Conservation (phyloP, 257 asterid species). For the Phtheirospermum japonicum region DNA sequence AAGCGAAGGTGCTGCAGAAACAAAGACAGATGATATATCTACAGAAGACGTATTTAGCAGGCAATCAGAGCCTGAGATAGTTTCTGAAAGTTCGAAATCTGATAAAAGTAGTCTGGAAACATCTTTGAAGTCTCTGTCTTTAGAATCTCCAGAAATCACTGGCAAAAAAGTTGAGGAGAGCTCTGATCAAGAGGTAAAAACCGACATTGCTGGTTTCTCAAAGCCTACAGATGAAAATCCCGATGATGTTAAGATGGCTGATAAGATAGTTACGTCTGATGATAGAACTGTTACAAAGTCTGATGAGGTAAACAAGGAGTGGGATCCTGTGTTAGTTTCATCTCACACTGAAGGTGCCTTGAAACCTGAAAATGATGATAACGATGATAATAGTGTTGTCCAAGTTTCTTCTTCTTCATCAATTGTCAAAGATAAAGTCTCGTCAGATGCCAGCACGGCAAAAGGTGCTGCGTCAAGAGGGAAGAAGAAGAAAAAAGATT, state of each 20-base stretch:
- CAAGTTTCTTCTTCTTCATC: conserved; percentile 34
- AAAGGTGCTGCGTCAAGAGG: conserved; percentile 40
- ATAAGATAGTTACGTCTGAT: conserved; percentile 32
- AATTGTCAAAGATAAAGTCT: conserved; percentile 47
- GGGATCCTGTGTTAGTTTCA: conserved; percentile 30
- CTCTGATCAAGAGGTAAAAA: conserved; percentile 26
- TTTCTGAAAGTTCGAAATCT: conserved; percentile 28
- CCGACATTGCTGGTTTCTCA: conserved; percentile 20
- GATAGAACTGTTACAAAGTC: conserved; percentile 25
- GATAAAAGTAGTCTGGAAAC: conserved; percentile 28
- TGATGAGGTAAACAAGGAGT: conserved; percentile 29
- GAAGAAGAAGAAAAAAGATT: conserved; percentile 50
- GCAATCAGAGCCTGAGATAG: conserved; percentile 32
- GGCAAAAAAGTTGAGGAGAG: conserved; percentile 28
- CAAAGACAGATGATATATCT: conserved; percentile 26
- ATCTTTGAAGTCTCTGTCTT: conserved; percentile 31
- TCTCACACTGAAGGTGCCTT: conserved; percentile 36
- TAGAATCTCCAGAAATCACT: conserved; percentile 37
- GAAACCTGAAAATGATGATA: conserved; percentile 39
- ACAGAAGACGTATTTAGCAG: conserved; percentile 23
- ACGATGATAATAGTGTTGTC: conserved; percentile 23
- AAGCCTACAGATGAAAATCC: conserved; percentile 28
- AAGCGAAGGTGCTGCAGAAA: conserved; percentile 25
- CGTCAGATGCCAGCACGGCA: conserved; percentile 43
- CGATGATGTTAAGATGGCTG: conserved; percentile 32